Base-by-base conservation (phyloP, 148 eudicot species). In the Pouteria glomerata region DNA sequence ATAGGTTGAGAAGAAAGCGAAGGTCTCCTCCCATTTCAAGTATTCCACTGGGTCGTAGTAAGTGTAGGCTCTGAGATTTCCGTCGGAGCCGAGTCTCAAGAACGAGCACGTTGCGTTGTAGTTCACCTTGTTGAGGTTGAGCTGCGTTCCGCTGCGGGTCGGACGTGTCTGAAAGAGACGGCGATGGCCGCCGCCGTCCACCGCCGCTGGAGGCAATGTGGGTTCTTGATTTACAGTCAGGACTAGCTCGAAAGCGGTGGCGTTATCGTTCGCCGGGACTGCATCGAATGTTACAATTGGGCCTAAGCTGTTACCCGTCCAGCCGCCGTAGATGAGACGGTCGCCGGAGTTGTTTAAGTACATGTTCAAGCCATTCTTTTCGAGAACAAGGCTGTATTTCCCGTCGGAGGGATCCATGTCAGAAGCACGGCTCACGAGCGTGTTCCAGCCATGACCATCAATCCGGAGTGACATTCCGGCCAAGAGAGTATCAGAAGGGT, bases 351-450 rank as follows among this genome's bases (percentile, higher is more conserved):
- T 58, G 37, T 57, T 59, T 18, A 61, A 24, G 26, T 77, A 77
- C 72, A 77, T 30, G 21, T 27, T 24, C 30, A 73, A 19, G 26
- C 69, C 53, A 1, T 42, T 60, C 1, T 67, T 60, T 21, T 68
- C 73, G 1, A 78, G 29, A 0, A 73, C 73, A 12, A 73, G 14
- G 1, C 69, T 60, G 53, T 78, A 78, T 2, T 30, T 16, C 35
- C 81, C 81, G 23, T 78, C 47, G 1, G 53, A 23, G 42, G 29
- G 27, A 7, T 73, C 68, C 8, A 42, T 34, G 0, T 59, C 65
- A 4, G 77, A 78, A 15, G 51, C 23, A 24, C 81, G 63, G 45
- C 81, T 78, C 13, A 78, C 55, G 4, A 78, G 73, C 73, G 30
- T 73, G 51, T 48, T 66, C 0, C 63, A 42, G 0, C 73, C 69